Base-by-base conservation (phyloP, 495 filamentous ascomycete genomes). In the Penicillium alfredii region DNA sequence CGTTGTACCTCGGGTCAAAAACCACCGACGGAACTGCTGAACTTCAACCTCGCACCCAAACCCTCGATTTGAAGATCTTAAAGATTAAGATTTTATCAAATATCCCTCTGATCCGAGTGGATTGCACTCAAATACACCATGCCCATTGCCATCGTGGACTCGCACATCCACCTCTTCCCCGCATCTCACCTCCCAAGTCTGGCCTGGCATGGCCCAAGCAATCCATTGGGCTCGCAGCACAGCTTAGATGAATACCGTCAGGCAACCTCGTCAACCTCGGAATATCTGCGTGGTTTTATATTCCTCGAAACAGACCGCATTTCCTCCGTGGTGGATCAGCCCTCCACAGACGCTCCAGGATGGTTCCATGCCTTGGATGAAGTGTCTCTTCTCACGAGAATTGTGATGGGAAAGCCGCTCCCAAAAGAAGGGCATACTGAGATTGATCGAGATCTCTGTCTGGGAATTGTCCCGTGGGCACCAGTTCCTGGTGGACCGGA, bases 81-180 rank as follows among this genome's bases (percentile, higher is more conserved):
- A n/a, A n/a, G n/a, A n/a, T n/a, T n/a, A n/a, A n/a, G n/a, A n/a
- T n/a, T n/a, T n/a, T n/a, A n/a, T n/a, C n/a, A n/a, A n/a, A n/a
- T n/a, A n/a, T n/a, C n/a, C n/a, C n/a, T n/a, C n/a, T n/a, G n/a
- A n/a, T n/a, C n/a, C n/a, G n/a, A n/a, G n/a, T n/a, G n/a, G n/a
- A n/a, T n/a, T n/a, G n/a, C n/a, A n/a, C n/a, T 25, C 0, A 25
- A 4, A 8, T 25, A 9, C 8, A 25, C 23, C 23, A 63, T 61
- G 57, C 28, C 53, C 3, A 57, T 49, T 19, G 60, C 57, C 26
- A 73, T 88, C 35, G 69, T 94, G 37, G 88, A 94, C 64, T 81
- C 86, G 6, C 88, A 95, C 66, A 80, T 94, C 61, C 88, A 94
- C 61, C 79, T 93, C 55, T 92, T 76, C 63, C 80, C 82, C 42